These are phyloP conservation scores for Samsoniella hepiali DNA, from an alignment of 2,329 filamentous ascomycete genomes.

Conservation along the genomic window DNA sequence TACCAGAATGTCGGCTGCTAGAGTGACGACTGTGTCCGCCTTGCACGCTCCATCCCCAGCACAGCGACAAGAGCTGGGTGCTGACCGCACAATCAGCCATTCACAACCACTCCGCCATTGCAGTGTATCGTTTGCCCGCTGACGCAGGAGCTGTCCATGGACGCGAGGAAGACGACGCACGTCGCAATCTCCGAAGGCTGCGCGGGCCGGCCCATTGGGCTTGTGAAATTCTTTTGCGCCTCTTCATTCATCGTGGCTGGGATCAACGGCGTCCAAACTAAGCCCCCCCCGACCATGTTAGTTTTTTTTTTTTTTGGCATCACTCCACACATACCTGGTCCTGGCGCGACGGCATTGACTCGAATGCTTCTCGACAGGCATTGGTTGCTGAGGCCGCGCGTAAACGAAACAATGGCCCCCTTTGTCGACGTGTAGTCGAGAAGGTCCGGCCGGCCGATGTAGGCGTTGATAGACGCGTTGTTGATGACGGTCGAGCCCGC, in stretches of 20 bases:
- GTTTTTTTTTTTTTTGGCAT: not conserved
- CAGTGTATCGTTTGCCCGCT: slow-evolving; percentile 64
- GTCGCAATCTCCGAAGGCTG: slow-evolving; percentile 81
- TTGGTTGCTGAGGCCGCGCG: slow-evolving; percentile 73
- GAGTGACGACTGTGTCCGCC: too few species aligned
- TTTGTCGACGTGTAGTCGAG: slow-evolving; percentile 81
- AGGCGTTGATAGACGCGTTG: slow-evolving; percentile 80
- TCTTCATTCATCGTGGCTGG: slow-evolving; percentile 68
- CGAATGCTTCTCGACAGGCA: slow-evolving; percentile 68
- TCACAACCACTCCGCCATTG: slow-evolving; percentile 49
- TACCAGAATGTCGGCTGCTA: too few species aligned
- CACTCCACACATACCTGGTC: slow-evolving; percentile 43
- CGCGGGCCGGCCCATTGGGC: slow-evolving; percentile 72
- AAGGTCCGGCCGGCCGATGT: slow-evolving; percentile 74
- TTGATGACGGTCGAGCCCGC: slow-evolving; percentile 78
- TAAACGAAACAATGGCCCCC: slow-evolving; percentile 77
- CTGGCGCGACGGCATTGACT: slow-evolving; percentile 73
- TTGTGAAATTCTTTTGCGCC: slow-evolving; percentile 68
- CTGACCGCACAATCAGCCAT: slow-evolving; percentile 35
- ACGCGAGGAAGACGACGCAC: slow-evolving; percentile 77
- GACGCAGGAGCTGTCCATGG: slow-evolving; percentile 68
- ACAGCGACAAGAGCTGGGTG: too few species aligned
- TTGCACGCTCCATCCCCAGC: too few species aligned
- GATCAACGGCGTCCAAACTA: slow-evolving; percentile 72
- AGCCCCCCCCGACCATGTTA: too few species aligned